Base-by-base conservation (phyloP, 2,329 filamentous ascomycete species). In the Pleoardoris graminearum region DNA sequence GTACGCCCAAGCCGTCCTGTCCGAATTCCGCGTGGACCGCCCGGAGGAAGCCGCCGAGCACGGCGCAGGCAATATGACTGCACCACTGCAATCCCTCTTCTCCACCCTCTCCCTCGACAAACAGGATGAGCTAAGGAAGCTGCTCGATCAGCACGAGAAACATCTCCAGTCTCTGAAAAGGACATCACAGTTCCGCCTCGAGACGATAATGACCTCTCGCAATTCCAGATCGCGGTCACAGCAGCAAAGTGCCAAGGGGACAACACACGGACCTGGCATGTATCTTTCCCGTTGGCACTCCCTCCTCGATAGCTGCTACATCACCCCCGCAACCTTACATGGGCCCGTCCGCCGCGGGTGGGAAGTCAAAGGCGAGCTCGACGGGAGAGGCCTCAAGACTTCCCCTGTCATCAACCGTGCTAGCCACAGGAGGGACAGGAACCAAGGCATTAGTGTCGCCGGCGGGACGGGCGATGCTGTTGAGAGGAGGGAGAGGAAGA, bases 251-350 rank as follows among this genome's bases (percentile, higher is more conserved):
- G 57, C 42, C 53, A 55, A 48, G 55, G 65, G 69, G 3, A 77
- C 75, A 30, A 80, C 81, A 48, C 79, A 78, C 21, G 88, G 88
- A 0, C 88, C 89, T 0, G 89, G 89, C 1, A 82, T 88, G 41
- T 92, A 88, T 65, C 80, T 91, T 21, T 79, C 83, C 1, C 81
- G 85, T 44, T 92, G 89, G 89, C 86, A 91, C 67, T 77, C 82
- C 0, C 76, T 91, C 6, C 76, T 92, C 3, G 86, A 91, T 66
- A 76, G 80, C n/a, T 89, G 89, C 0, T 70, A 80, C 39, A 85
- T 92, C 55, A 88, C 87, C 1, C 87, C 89, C 0, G 79, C 75
- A 0, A 77, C 74, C 1, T 69, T 77, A 0, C 66, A 72, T 1
- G 86, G 86, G 0, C 75, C 77, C 1, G 70, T 86, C 0, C 78